These are phyloP conservation scores for Aspergillus sojae DNA, from an alignment of 2,329 filamentous ascomycete genomes.

Conservation along the genomic window DNA sequence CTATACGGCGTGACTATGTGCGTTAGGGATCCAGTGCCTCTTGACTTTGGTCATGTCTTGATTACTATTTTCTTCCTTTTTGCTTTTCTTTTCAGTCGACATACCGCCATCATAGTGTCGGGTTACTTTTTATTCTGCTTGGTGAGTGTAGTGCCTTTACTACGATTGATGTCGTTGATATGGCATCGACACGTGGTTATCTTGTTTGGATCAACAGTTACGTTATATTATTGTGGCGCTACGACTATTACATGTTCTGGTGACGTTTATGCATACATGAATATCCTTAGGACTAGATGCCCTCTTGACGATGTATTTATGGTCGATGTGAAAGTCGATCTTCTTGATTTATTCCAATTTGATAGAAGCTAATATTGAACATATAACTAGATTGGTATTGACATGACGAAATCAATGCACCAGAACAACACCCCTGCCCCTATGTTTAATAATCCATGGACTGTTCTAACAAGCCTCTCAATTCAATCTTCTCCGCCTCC, in stretches of 20 bases:
- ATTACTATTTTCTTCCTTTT: too few species aligned
- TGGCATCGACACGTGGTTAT: background rate
- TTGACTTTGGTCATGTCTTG: too few species aligned
- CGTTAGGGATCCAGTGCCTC: too few species aligned
- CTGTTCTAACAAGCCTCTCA: slow-evolving; percentile 69
- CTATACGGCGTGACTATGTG: too few species aligned
- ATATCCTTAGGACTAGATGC: too few species aligned
- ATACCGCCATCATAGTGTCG: background rate
- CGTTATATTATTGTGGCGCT: background rate
- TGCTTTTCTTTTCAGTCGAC: too few species aligned
- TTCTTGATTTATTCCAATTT: background rate
- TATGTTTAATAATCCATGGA: slow-evolving; percentile 54
- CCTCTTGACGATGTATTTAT: too few species aligned
- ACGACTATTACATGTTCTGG: background rate
- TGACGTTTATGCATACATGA: too few species aligned
- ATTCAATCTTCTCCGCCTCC: slow-evolving; percentile 70
- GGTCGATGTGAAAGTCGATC: background rate
- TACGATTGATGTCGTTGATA: background rate
- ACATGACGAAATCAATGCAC: background rate
- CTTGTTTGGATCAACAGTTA: background rate
- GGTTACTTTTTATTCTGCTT: background rate
- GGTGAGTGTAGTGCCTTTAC: background rate
- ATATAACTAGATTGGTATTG: background rate
- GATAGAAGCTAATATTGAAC: background rate
- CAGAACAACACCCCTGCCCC: background rate